Evolutionary conservation across 1,284 basidiomycete species (phyloP).

Genomic region (Polyporus tsugae): DNA sequence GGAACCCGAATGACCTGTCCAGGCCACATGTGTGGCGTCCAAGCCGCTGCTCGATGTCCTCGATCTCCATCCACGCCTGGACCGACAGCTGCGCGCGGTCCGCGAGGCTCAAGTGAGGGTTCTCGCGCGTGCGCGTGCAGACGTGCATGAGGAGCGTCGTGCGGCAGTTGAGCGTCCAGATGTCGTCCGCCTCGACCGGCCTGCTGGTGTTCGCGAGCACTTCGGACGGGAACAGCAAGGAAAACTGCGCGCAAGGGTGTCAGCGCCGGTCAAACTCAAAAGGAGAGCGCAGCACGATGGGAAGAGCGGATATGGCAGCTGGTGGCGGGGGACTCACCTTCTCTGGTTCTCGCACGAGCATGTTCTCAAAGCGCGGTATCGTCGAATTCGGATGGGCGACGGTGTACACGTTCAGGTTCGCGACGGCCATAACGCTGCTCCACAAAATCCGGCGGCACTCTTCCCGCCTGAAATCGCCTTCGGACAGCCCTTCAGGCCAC

Average conservation of each 20-base stretch:
- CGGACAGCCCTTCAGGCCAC: constrained; percentile 67
- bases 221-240: constrained; percentile 72
- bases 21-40: constrained; percentile 68
- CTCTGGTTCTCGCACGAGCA: constrained; percentile 69
- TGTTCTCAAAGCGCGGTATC: constrained; percentile 45
- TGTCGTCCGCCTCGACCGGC: constrained; percentile 58
- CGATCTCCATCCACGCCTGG: constrained; percentile 73
- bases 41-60: constrained; percentile 66
- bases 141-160: constrained; percentile 74
- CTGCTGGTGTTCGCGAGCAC: constrained; percentile 44
- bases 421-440: constrained; percentile 67
- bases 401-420: constrained; percentile 67
- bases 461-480: constrained; percentile 70
- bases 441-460: constrained; percentile 74
- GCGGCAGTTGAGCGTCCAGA: constrained; percentile 75
- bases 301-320: neutral
- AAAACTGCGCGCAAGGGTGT: constrained; percentile 53
- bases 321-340: constrained; percentile 56
- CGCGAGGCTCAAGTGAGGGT: constrained; percentile 48
- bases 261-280: neutral
- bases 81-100: constrained; percentile 69
- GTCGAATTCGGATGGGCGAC: constrained; percentile 53
- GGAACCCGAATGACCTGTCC: constrained; percentile 70
- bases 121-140: constrained; percentile 65
- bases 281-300: neutral